These are phyloP conservation scores for Petrea volubilis DNA, from an alignment of 257 asterid genomes.

Conservation along the genomic window DNA sequence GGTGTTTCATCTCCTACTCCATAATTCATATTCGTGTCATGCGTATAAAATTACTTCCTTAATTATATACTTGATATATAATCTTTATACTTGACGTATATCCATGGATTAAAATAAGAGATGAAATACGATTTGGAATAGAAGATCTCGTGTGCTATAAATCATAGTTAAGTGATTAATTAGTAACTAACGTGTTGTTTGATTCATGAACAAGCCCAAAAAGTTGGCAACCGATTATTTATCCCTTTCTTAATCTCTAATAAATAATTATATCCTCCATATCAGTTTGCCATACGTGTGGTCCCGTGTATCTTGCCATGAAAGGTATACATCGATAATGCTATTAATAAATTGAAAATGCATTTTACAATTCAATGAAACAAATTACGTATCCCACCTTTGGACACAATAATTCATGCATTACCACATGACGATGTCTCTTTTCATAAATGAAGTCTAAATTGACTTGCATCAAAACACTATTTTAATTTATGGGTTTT, in stretches of 20 bases:
- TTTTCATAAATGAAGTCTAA: background rate
- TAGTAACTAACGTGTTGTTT: background rate
- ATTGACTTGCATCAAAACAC: background rate
- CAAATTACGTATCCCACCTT: conserved; percentile 13
- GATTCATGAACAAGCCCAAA: background rate
- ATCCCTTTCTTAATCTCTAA: background rate
- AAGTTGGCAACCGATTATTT: background rate
- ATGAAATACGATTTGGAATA: no score
- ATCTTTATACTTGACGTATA: no score
- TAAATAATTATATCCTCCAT: background rate
- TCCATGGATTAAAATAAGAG: no score
- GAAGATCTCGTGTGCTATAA: no score
- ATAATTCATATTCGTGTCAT: no score
- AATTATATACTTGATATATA: no score
- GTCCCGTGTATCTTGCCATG: conserved; percentile 19
- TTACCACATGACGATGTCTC: conserved; percentile 30
- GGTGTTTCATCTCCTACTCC: no score
- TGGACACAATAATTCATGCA: conserved; percentile 20
- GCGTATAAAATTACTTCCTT: no score
- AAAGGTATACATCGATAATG: conserved; percentile 17
- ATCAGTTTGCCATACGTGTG: background rate
- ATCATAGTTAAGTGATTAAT: no score
- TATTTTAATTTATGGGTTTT: background rate
- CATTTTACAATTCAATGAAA: background rate
- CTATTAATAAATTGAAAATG: background rate